Conservation (phyloP, 345 rosid species). For the Citrus cavaleriei region DNA sequence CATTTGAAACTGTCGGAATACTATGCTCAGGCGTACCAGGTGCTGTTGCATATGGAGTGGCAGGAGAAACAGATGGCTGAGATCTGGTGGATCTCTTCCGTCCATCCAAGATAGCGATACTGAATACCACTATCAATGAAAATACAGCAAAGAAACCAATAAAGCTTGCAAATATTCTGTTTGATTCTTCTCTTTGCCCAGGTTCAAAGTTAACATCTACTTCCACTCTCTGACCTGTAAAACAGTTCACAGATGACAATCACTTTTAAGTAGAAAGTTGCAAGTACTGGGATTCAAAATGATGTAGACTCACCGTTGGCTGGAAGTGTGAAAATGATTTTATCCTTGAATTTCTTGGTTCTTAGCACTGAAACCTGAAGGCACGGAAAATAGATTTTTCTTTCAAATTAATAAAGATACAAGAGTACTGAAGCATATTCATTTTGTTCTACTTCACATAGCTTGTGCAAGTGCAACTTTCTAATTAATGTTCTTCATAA, state of each 20-base stretch:
- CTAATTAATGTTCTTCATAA: not conserved
- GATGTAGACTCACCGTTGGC: conserved; percentile 54
- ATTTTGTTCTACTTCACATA: conserved; percentile 4
- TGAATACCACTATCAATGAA: conserved; percentile 17
- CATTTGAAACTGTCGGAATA: conserved; percentile 35
- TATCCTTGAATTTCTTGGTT: conserved; percentile 52
- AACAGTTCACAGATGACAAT: not conserved
- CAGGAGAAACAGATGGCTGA: conserved; percentile 20
- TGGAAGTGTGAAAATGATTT: conserved; percentile 60
- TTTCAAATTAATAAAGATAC: not conserved
- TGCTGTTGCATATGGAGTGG: conserved; percentile 27
- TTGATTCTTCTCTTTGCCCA: conserved; percentile 19
- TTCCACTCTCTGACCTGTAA: conserved; percentile 70
- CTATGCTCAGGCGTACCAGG: conserved; percentile 55
- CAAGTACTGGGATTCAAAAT: not conserved
- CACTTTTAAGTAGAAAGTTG: not conserved
- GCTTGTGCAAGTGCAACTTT: not conserved
- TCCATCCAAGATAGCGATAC: conserved; percentile 12
- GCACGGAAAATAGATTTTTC: conserved; percentile 2
- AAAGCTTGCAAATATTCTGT: conserved; percentile 18
- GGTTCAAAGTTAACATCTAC: conserved; percentile 49
- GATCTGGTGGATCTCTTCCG: conserved; percentile 18
- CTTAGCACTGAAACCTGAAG: conserved; percentile 52
- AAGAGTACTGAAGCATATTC: not conserved
- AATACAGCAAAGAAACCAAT: conserved; percentile 13